A percentile compares a stretch with the other conserved stretches of the same genome.
phyloP scores from a whole-genome alignment of 73 alveolate species.

The Diophrys sp. region DNA sequence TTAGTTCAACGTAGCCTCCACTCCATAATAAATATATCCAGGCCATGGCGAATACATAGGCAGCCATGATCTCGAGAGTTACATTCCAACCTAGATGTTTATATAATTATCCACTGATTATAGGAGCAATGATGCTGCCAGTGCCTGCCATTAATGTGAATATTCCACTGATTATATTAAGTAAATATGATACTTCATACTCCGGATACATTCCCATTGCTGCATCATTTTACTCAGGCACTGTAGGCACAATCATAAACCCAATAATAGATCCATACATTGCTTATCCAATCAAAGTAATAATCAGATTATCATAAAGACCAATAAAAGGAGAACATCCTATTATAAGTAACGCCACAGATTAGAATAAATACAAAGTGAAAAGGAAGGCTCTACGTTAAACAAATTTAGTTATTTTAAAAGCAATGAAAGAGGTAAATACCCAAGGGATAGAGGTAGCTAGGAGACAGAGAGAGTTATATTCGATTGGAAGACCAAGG shows the following conservation, averaged over 20 bases:
- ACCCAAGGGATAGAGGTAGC: not conserved
- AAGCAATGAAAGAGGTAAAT: not conserved
- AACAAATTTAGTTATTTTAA: no score
- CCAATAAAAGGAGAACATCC: not conserved
- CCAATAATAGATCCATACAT: not conserved
- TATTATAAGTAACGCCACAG: not conserved
- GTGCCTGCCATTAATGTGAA: not conserved
- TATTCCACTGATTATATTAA: not conserved
- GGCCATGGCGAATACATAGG: not conserved
- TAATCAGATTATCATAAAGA: not conserved
- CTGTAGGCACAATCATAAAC: not conserved
- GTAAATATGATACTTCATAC: not conserved
- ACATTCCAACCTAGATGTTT: not conserved
- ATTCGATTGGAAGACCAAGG: not conserved
- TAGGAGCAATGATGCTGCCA: not conserved
- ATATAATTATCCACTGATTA: not conserved
- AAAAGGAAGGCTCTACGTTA: not conserved
- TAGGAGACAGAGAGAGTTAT: not conserved
- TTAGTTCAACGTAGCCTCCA: not conserved
- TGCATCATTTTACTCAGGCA: not conserved
- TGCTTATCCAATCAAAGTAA: not conserved
- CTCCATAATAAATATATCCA: not conserved
- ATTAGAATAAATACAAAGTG: not conserved
- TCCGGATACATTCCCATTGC: not conserved
- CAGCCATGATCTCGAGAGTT: not conserved